phyloP scores from a whole-genome alignment of 2,329 filamentous ascomycete species.

The Fusarium subtropicale region DNA sequence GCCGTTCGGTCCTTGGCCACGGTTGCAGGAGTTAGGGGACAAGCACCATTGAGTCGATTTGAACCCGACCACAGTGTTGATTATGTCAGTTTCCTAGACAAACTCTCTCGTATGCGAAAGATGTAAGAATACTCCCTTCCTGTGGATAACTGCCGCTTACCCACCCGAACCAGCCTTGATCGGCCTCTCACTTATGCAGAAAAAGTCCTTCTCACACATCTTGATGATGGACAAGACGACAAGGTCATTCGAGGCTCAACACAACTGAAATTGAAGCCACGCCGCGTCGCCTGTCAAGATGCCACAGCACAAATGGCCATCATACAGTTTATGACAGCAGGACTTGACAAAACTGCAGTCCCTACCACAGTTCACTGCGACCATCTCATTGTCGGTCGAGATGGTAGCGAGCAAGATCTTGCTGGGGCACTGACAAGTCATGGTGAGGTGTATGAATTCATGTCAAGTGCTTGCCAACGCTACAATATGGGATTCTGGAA shows the following conservation, averaged over 20 bases:
- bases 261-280: slow-evolving; percentile 95
- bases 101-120: not conserved
- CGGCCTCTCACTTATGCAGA: slow-evolving; percentile 91
- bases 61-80: slow-evolving; percentile 16
- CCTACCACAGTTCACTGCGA: slow-evolving; percentile 98
- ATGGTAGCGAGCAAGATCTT: slow-evolving; percentile 89
- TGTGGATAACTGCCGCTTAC: not conserved
- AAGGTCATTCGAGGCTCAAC: slow-evolving; percentile 79
- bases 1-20: slow-evolving; percentile 15
- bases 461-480: slow-evolving; percentile 89
- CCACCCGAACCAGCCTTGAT: slow-evolving; percentile 72
- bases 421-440: slow-evolving; percentile 87
- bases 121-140: not conserved
- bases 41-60: slow-evolving; percentile 20
- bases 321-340: slow-evolving; percentile 98
- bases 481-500: slow-evolving; percentile 97
- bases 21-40: slow-evolving; percentile 1
- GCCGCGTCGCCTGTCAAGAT: slow-evolving; percentile 98
- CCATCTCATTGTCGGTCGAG: slow-evolving; percentile 96
- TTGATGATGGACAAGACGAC: slow-evolving; percentile 78
- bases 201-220: slow-evolving; percentile 84
- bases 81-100: slow-evolving; percentile 5
- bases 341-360: slow-evolving; percentile 86
- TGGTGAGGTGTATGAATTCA: slow-evolving; percentile 96
- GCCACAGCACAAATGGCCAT: slow-evolving; percentile 98